Percentiles rank a stretch among this genome's conserved stretches.
These are phyloP conservation scores for Luffa aegyptiaca DNA, from an alignment of 306 rosid species.

Conservation along the genomic window DNA sequence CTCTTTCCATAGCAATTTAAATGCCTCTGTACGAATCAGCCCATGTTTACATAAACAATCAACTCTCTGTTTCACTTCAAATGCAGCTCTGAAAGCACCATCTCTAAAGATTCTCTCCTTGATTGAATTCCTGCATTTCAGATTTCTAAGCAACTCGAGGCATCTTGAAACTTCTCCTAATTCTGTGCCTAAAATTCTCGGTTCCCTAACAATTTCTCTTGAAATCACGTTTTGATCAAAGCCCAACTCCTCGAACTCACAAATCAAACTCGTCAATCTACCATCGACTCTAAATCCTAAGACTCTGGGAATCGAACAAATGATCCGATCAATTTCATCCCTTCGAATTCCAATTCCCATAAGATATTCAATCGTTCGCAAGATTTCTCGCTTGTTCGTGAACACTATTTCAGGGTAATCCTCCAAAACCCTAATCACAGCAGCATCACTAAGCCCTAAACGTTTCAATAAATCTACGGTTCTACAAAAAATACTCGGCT, in stretches of 20 bases:
- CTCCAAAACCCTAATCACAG: slow-evolving; percentile 40
- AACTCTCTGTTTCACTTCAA: slow-evolving; percentile 59
- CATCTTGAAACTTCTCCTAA: slow-evolving; percentile 58
- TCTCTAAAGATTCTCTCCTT: slow-evolving; percentile 36
- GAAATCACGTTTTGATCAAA: slow-evolving; percentile 37
- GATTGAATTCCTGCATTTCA: slow-evolving; percentile 55
- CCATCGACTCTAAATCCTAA: slow-evolving; percentile 53
- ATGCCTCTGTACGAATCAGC: slow-evolving; percentile 57
- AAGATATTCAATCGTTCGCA: slow-evolving; percentile 28
- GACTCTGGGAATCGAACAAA: slow-evolving; percentile 39
- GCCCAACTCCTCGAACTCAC: slow-evolving; percentile 45
- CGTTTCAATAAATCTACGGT: slow-evolving; percentile 27
- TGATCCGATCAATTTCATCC: slow-evolving; percentile 30
- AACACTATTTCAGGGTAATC: slow-evolving; percentile 33
- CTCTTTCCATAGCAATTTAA: slow-evolving; percentile 69
- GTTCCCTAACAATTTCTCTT: slow-evolving; percentile 44
- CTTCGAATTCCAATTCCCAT: slow-evolving; percentile 28
- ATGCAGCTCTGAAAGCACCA: slow-evolving; percentile 57
- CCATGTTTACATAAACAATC: slow-evolving; percentile 66
- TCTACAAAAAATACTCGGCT: slow-evolving; percentile 18
- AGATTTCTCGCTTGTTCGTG: slow-evolving; percentile 26
- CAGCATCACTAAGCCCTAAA: slow-evolving; percentile 33
- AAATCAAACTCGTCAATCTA: slow-evolving; percentile 45
- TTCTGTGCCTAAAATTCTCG: slow-evolving; percentile 46
- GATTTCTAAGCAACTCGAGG: slow-evolving; percentile 37